Evolutionary conservation across 305 asterid species (phyloP).

Genomic region (Fraxinus latifolia): DNA sequence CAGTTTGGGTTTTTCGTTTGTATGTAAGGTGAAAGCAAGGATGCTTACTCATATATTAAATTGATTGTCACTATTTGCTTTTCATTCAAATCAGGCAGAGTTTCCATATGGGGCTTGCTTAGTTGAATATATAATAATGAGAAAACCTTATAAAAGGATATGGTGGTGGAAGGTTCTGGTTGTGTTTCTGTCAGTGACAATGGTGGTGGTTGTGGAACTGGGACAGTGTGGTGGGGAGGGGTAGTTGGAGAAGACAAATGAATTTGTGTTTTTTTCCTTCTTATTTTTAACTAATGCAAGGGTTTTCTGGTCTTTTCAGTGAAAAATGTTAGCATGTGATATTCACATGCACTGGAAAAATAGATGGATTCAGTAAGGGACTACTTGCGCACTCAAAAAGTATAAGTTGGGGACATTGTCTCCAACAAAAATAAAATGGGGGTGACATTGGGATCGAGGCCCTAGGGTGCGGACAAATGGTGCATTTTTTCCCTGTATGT

Average conservation of each 20-base stretch:
- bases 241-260: background rate
- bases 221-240: background rate
- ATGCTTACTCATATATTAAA: conserved; percentile 60
- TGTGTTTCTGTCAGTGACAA: background rate
- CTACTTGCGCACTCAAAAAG: background rate
- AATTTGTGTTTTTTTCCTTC: background rate
- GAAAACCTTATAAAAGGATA: background rate
- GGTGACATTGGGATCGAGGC: background rate
- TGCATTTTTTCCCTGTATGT: background rate
- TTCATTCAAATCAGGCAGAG: background rate
- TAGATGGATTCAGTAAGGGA: background rate
- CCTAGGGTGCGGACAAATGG: background rate
- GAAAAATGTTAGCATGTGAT: background rate
- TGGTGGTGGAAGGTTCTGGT: background rate
- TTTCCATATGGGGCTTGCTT: background rate
- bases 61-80: conserved; percentile 52
- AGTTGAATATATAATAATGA: background rate
- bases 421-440: background rate
- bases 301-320: background rate
- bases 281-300: background rate
- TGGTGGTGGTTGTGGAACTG: background rate
- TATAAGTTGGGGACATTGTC: background rate
- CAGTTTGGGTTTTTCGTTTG: conserved; percentile 40
- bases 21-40: conserved; percentile 50
- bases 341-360: background rate